Conservation (phyloP, 2,329 filamentous ascomycete genomes). For the Monilinia laxa region DNA sequence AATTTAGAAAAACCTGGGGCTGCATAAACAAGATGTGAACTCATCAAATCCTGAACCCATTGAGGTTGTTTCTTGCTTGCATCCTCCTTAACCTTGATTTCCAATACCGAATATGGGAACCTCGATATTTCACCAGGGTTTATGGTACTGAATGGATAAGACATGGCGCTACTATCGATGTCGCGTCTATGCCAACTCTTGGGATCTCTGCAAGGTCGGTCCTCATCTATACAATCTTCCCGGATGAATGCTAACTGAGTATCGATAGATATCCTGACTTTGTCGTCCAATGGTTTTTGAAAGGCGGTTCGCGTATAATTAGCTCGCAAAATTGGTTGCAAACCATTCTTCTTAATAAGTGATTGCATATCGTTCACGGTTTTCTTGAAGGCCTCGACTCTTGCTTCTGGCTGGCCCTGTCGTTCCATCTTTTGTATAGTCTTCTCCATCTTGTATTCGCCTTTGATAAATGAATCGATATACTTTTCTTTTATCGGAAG, state of each 20-base stretch:
- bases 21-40: conserved; percentile 86
- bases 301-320: conserved; percentile 95
- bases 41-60: conserved; percentile 91
- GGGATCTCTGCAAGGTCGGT: conserved; percentile 85
- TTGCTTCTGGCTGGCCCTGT: conserved; percentile 63
- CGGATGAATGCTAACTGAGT: conserved; percentile 87
- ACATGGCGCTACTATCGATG: conserved; percentile 78
- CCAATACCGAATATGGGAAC: conserved; percentile 87
- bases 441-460: conserved; percentile 91
- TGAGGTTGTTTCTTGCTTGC: conserved; percentile 66
- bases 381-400: conserved; percentile 67
- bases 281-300: conserved; percentile 90
- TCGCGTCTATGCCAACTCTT: conserved; percentile 88
- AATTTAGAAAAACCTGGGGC: conserved; percentile 95
- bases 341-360: conserved; percentile 72
- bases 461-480: conserved; percentile 80
- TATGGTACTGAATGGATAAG: conserved; percentile 83
- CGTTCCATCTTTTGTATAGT: conserved; percentile 82
- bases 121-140: conserved; percentile 87
- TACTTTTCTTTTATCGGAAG: conserved; percentile 94
- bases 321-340: conserved; percentile 83
- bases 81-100: conserved; percentile 82
- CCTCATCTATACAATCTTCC: conserved; percentile 71
- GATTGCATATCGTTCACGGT: conserved; percentile 75
- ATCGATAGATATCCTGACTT: conserved; percentile 88